Base-by-base conservation (phyloP, 2,329 filamentous ascomycete genomes). In the Pleoardoris graminearum region DNA sequence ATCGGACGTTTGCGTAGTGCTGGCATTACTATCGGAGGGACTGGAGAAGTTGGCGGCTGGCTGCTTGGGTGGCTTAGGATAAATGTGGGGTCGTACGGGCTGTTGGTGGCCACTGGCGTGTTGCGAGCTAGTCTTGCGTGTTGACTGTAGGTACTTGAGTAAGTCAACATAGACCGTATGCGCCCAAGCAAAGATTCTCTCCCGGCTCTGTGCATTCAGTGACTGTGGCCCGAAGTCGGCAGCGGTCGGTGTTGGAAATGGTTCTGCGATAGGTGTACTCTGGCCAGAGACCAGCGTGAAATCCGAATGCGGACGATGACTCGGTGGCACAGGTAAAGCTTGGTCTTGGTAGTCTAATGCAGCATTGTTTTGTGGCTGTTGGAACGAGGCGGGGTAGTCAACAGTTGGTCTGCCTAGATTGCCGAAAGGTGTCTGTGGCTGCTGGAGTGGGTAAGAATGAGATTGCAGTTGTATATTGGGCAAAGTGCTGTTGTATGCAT, bases 1-100 rank as follows among this genome's bases (percentile, higher is more conserved):
- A 43, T 65, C 54, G 17, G 71, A 72, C 0, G 72, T 64, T 56
- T 72, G 76, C 46, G 54, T 54, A 17, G 16, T 50, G 16, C 32
- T 49, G 32, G 35, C 44, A 36, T 30, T 57, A 21, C 42, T 60
- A 10, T 10, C 10, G 10, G 69, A 61, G 19, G 74, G 69, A 19
- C 53, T 60, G 19, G 76, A 78, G 49, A 81, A 78, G 58, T 80
- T 79, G 14, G 80, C 75, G 12, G 76, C 76, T 23, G 82, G 81
- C 59, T 84, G 80, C 39, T 80, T 79, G 16, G 84, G 84, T 25
- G 84, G 84, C 60, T 81, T 84, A 0, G 84, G 84, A 51, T 83
- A 86, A 45, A 86, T 85, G 53, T 77, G 80, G 3, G 82, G 82
- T 60, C 83, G 80, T 37, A 76, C 62, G 21, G 75, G 56, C 12